Evolutionary conservation across 2,329 filamentous ascomycete species (phyloP).

Genomic region (Aspergillus ibericus): DNA sequence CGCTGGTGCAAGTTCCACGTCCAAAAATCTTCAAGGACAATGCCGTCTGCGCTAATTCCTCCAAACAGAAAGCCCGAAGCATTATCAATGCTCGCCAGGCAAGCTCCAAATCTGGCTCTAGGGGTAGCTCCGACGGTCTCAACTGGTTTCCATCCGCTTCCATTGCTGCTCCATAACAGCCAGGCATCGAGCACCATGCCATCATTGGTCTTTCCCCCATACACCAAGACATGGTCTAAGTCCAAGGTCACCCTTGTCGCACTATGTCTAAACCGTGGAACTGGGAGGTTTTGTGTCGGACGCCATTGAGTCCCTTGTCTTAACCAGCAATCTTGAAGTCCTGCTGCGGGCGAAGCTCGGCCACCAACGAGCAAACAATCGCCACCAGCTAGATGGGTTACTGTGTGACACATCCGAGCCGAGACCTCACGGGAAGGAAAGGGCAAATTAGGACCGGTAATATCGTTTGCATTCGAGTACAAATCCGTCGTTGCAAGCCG

Average conservation of each 20-base stretch:
- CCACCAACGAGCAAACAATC: conserved; percentile 72
- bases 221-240: conserved; percentile 53
- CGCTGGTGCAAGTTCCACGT: conserved; percentile 59
- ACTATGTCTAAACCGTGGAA: conserved; percentile 74
- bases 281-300: conserved; percentile 63
- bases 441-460: conserved; percentile 48
- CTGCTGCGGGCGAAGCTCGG: conserved; percentile 70
- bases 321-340: conserved; percentile 74
- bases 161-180: conserved; percentile 53
- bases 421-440: conserved; percentile 40
- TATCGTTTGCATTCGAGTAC: conserved; percentile 49
- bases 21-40: conserved; percentile 63
- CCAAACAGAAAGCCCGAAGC: conserved; percentile 67
- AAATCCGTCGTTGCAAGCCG: conserved; percentile 50
- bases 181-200: conserved; percentile 53
- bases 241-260: conserved; percentile 50
- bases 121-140: conserved; percentile 38
- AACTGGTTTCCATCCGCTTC: conserved; percentile 53
- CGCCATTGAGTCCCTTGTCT: conserved; percentile 65
- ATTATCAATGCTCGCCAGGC: conserved; percentile 42
- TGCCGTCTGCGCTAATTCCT: conserved; percentile 67
- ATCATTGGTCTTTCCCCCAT: conserved; percentile 61
- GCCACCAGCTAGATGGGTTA: conserved; percentile 62
- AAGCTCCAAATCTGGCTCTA: conserved; percentile 57
- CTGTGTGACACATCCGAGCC: conserved; percentile 70